Base-by-base conservation (phyloP, 1,139 yeast genomes). In the Hemisphaericaspora lyxosophila region DNA sequence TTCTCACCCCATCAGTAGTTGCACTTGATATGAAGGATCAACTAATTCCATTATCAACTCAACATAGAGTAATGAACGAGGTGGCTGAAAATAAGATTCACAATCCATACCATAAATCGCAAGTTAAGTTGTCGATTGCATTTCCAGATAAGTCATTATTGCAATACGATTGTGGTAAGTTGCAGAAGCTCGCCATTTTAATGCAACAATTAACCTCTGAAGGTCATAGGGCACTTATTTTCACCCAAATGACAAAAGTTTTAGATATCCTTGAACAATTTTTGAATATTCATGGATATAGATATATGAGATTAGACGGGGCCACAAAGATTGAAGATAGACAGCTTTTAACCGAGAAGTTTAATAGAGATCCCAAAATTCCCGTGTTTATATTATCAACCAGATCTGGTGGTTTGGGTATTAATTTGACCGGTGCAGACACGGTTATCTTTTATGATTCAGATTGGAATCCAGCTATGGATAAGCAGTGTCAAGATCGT, bases 391-490 rank as follows among this genome's bases (percentile, higher is more conserved):
- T 94, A 35, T 64, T 94, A 41, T 88, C 97, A 3, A 89, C 97
- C 2, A 78, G 99, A 62, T 90, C 97, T 2, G 99, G 99, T 58
- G 99, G 99, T 26, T 72, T 94, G 48, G 99, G 99, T 57, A 94
- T 94, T 58, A 94, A 94, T 55, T 69, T 94, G 52, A 92, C 98
- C 0, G 99, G 98, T 53, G 99, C 99, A 0, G 98, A 94, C 55
- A 92, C 98, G 0, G 99, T 94, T 33, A 89, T 94, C n/a, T 94
- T 94, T 61, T 94, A 94, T 59, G 99, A 94, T 62, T 89, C 97
- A 2, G 99, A 94, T 64, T 94, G 99, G 99, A 94, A 94, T 58
- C 99, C 99, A 2, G 96, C 97, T 1, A 94, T 94, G 97, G 99
- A 94, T 62, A 88, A 89, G 57, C 99, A 94, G 62, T 94, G 98